A percentile compares a stretch with the other conserved stretches of the same genome.
phyloP scores from a whole-genome alignment of 1,284 basidiomycete species.

The Ceratobasidium sp. region DNA sequence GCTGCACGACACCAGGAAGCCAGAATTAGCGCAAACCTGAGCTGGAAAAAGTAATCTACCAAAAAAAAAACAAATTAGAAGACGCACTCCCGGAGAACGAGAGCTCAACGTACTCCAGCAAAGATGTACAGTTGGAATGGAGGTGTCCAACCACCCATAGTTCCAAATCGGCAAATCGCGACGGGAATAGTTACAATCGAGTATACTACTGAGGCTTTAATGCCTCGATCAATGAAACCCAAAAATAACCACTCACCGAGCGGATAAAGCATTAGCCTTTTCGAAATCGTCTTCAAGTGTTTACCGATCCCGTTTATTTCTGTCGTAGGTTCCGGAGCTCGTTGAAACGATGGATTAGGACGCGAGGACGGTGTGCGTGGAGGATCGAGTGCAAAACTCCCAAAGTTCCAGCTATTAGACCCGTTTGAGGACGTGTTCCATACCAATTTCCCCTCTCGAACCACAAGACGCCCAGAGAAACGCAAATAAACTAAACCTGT shows the following conservation, averaged over 20 bases:
- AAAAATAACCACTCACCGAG: slow-evolving; percentile 1
- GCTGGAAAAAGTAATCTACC: slow-evolving; percentile 17
- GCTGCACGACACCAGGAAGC: not conserved
- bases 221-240: not conserved
- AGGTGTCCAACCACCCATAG: slow-evolving; percentile 12
- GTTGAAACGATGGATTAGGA: too few species aligned
- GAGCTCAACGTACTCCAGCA: slow-evolving; percentile 12
- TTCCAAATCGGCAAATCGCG: slow-evolving; percentile 11
- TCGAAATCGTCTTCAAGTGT: slow-evolving; percentile 19
- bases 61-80: not conserved
- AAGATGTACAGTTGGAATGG: slow-evolving; percentile 21
- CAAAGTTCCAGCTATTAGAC: slow-evolving; percentile 6
- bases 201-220: not conserved
- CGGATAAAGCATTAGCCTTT: slow-evolving; percentile 25
- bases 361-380: not conserved
- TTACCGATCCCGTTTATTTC: slow-evolving; percentile 8
- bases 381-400: not conserved
- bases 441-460: not conserved
- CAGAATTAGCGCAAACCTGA: slow-evolving; percentile 3
- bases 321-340: not conserved
- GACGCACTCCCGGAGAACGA: not conserved
- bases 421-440: not conserved
- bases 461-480: not conserved
- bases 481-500: slow-evolving; percentile 20
- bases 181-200: slow-evolving; percentile 21